Conservation (phyloP, 495 filamentous ascomycete genomes). For the Parathielavia hyrcaniae region DNA sequence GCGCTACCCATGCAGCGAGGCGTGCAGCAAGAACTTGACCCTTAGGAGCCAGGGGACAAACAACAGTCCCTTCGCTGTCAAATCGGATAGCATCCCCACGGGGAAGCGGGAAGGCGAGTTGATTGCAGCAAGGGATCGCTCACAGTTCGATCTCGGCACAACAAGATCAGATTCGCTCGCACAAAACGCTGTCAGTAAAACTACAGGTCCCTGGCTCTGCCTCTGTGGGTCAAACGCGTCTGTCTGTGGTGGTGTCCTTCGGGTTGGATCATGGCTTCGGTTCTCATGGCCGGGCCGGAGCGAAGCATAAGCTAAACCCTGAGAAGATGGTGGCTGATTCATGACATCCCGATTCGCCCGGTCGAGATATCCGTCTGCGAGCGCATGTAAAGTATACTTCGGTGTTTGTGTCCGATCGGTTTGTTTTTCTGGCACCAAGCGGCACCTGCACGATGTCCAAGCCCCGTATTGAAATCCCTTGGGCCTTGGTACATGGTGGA, state of each 20-base stretch:
- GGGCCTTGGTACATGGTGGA: no score
- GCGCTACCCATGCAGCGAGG: background rate
- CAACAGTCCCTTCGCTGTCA: background rate
- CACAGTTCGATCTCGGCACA: background rate
- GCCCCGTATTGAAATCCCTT: background rate
- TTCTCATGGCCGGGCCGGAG: background rate
- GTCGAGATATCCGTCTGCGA: background rate
- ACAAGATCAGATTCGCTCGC: constrained; percentile 5
- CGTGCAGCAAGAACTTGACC: background rate
- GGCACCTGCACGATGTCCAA: background rate
- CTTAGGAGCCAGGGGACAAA: background rate
- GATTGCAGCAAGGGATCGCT: constrained; percentile 8
- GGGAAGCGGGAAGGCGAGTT: background rate
- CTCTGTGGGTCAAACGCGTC: background rate
- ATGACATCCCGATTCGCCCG: background rate
- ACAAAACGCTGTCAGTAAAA: background rate
- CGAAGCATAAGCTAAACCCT: background rate
- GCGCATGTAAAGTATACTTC: background rate
- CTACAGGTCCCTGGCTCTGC: background rate
- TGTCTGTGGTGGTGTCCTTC: background rate
- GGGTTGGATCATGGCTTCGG: background rate
- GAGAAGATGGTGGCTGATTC: constrained; percentile 2
- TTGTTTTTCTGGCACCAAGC: background rate
- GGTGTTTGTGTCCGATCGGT: constrained; percentile 9
- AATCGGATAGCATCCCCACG: constrained; percentile 11